A percentile compares a stretch with the other conserved stretches of the same genome.
phyloP scores from a whole-genome alignment of 2,329 filamentous ascomycete genomes.

The Fusarium fujikuroi region DNA sequence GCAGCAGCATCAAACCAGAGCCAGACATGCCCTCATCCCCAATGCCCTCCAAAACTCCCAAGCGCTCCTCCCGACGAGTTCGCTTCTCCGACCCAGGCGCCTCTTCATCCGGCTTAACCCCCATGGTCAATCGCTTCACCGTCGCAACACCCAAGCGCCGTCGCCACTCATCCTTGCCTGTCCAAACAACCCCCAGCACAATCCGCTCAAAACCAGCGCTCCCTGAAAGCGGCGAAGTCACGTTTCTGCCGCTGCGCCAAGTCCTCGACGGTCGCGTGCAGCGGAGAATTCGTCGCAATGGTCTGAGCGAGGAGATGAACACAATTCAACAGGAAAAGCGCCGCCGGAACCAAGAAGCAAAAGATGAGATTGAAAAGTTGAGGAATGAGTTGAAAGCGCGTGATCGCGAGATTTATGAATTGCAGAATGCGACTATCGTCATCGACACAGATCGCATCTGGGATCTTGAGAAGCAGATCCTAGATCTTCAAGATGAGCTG shows the following conservation, averaged over 20 bases:
- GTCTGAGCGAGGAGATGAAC: constrained; percentile 69
- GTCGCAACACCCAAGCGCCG: constrained; percentile 54
- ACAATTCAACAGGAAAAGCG: constrained; percentile 60
- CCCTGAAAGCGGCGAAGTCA: constrained; percentile 53
- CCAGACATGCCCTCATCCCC: constrained; percentile 25
- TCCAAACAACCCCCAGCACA: constrained; percentile 35
- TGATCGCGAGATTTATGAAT: constrained; percentile 64
- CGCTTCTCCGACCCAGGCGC: constrained; percentile 69
- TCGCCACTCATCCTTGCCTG: constrained; percentile 60
- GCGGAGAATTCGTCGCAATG: constrained; percentile 65
- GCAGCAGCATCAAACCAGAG: constrained; percentile 52
- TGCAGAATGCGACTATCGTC: constrained; percentile 61
- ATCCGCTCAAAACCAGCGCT: constrained; percentile 19
- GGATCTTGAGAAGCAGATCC: constrained; percentile 54
- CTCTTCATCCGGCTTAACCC: constrained; percentile 64
- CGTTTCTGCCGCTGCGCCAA: constrained; percentile 60
- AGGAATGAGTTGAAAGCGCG: constrained; percentile 59
- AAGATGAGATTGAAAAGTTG: constrained; percentile 61
- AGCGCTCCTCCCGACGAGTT: constrained; percentile 55
- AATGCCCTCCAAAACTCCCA: constrained; percentile 46
- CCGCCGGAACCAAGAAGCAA: constrained; percentile 51
- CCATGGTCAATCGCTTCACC: constrained; percentile 64
- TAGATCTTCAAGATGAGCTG: constrained; percentile 50
- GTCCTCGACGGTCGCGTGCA: constrained; percentile 67
- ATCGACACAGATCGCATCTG: constrained; percentile 60